Base-by-base conservation (phyloP, 2,329 filamentous ascomycete genomes). In the Ophiostoma novo-ulmi region DNA sequence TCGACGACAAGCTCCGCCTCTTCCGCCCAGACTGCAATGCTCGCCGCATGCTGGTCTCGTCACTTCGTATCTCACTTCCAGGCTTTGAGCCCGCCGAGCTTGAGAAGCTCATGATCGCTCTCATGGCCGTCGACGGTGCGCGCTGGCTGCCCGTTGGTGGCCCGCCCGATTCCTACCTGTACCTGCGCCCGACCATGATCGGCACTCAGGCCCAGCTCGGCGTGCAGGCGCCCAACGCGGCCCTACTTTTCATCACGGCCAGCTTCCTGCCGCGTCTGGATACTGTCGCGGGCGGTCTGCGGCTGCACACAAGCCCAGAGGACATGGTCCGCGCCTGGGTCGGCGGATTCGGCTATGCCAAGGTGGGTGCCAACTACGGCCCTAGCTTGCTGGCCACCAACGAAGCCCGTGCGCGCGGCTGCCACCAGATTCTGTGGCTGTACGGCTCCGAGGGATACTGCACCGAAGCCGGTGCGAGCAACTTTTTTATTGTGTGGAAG, bases 351-450 rank as follows among this genome's bases (percentile, higher is more conserved):
- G 94, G 94, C 0, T 94, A 91, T 77, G 93, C 93, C 72, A 97
- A 97, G 81, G 87, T 97, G 44, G 94, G 94, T 70, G 94, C 94
- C 73, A 97, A 97, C 83, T 97, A 97, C 79, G 94, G 94, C 0
- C 94, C 94, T 22, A 89, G 87, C 26, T 84, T 97, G 70, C 84
- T 92, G 70, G 91, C 92, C 3, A 93, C 93, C 67, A 85, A 85
- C 22, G 91, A 94, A 79, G 94, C 94, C 3, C 83, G 88, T 70
- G 82, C 82, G 13, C 81, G 86, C 58, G 94, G 94, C 0, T 97
- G 88, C 80, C 87, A 94, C 77, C 94, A 97, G 84, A 90, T 97
- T 70, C 85, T 97, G n/a, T 97, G 94, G 94, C 85, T 97, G 68
- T 95, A 97, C 77, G 93, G 93, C 1, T 80, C 87, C 58, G 85